Base-by-base conservation (phyloP, 805 yeast species). In the Schwanniomyces yamadae region DNA sequence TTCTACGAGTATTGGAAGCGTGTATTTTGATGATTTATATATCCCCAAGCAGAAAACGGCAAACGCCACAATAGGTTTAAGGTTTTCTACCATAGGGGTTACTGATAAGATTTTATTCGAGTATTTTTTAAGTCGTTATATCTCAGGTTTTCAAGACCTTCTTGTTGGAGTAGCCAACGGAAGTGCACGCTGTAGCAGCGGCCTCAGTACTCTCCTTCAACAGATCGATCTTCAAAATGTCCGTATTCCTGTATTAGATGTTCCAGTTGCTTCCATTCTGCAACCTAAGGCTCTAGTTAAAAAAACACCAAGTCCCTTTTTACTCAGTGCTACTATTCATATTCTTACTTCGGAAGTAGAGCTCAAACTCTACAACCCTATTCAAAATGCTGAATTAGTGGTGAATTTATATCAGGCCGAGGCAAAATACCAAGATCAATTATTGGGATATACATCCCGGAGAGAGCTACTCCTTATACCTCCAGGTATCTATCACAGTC, bases 301-400 rank as follows among this genome's bases (percentile, higher is more conserved):
- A 34, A 34, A 21, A 41, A 41, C 4, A 29, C 34, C 13, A 26
- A 48, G 26, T 9, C 72, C 74, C 2, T 78, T 78, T 38, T 55
- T 80, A 5, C 34, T 73, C 1, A 71, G 66, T 11, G 66, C 77
- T 4, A 74, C 75, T 0, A 71, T 80, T 57, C 83, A 80, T 52
- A 44, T 80, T 3, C 57, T 78, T 57, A 59, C 73, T 0, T 73
- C 80, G 1, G 78, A 77, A 30, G 64, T 77, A 4, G 82, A 78
- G 45, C 49, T 80, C 37, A 69, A 71, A 0, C 59, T 78, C 0
- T 75, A 51, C 53, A 80, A 80, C 45, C 86, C 86, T 1, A 46
- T 80, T 1, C 37, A 43, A 4, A 78, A 80, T 46, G 52, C 64
- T n/a, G 71, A 65, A 11, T 54, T 75, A 1, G 46, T 55, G n/a